Evolutionary conservation across 2,329 filamentous ascomycete species (phyloP).

Genomic region (Teratosphaeria nubilosa): DNA sequence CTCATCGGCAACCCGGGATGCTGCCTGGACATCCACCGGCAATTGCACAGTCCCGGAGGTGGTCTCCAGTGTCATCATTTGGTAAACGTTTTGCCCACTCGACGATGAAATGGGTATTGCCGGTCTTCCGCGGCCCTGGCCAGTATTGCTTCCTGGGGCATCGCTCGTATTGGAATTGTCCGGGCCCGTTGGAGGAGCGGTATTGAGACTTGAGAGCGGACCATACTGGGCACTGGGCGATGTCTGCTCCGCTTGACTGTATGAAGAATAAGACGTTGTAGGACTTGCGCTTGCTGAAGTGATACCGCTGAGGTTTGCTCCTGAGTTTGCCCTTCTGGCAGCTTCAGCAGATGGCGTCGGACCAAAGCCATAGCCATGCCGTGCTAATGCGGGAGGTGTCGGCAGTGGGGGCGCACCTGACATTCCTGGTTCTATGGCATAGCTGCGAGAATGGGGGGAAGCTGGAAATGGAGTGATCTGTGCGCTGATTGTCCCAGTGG

Average conservation of each 20-base stretch:
- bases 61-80: constrained; percentile 45
- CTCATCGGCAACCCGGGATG: constrained; percentile 72
- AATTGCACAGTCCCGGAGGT: constrained; percentile 47
- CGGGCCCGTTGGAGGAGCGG: neutral
- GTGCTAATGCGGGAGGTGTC: constrained; percentile 32
- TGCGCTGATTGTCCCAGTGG: constrained; percentile 38
- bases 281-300: constrained; percentile 33
- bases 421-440: constrained; percentile 33
- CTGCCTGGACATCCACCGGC: constrained; percentile 69
- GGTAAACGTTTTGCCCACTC: constrained; percentile 37
- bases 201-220: constrained; percentile 1
- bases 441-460: constrained; percentile 30
- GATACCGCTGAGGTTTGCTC: constrained; percentile 10
- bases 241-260: constrained; percentile 30
- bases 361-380: constrained; percentile 26
- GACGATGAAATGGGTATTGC: constrained; percentile 38
- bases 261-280: constrained; percentile 39
- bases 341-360: constrained; percentile 29
- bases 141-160: neutral
- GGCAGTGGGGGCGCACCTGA: constrained; percentile 38
- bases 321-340: constrained; percentile 28
- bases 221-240: constrained; percentile 17
- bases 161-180: neutral
- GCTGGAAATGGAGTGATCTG: constrained; percentile 40
- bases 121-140: constrained; percentile 10